phyloP scores from a whole-genome alignment of 2,329 filamentous ascomycete genomes.

The Neophaeococcomyces mojaviensis region DNA sequence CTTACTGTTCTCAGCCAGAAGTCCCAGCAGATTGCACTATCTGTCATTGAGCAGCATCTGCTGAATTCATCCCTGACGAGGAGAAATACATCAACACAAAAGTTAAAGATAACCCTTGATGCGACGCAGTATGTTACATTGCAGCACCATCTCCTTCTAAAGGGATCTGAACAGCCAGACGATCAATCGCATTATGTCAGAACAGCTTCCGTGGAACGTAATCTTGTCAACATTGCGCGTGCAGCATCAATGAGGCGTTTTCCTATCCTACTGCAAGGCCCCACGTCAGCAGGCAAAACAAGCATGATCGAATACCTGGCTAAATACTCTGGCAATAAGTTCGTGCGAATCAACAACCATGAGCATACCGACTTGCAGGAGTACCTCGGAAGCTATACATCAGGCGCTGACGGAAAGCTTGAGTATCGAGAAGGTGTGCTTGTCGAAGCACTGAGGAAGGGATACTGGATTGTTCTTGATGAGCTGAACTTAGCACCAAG shows the following conservation, averaged over 20 bases:
- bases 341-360: constrained; percentile 98
- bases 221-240: constrained; percentile 86
- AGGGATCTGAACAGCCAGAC: constrained; percentile 59
- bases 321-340: constrained; percentile 93
- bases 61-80: constrained; percentile 63
- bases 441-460: constrained; percentile 83
- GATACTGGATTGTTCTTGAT: constrained; percentile 96
- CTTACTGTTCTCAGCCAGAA: constrained; percentile 76
- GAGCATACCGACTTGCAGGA: constrained; percentile 98
- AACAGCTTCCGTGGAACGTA: constrained; percentile 88
- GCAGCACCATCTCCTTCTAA: constrained; percentile 83
- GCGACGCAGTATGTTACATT: constrained; percentile 74
- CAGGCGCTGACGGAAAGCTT: constrained; percentile 73
- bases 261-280: constrained; percentile 90
- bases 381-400: constrained; percentile 91
- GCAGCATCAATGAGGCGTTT: constrained; percentile 88
- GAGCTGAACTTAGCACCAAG: constrained; percentile 95
- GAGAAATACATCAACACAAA: constrained; percentile 67
- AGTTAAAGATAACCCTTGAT: constrained; percentile 69
- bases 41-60: constrained; percentile 72
- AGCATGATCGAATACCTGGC: constrained; percentile 99
- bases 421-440: constrained; percentile 89
- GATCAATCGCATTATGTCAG: constrained; percentile 89
- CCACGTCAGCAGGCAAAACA: constrained; percentile 95
- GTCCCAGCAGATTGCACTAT: constrained; percentile 71